Conservation (phyloP, 2,329 filamentous ascomycete genomes). For the Alternaria incomplexa region DNA sequence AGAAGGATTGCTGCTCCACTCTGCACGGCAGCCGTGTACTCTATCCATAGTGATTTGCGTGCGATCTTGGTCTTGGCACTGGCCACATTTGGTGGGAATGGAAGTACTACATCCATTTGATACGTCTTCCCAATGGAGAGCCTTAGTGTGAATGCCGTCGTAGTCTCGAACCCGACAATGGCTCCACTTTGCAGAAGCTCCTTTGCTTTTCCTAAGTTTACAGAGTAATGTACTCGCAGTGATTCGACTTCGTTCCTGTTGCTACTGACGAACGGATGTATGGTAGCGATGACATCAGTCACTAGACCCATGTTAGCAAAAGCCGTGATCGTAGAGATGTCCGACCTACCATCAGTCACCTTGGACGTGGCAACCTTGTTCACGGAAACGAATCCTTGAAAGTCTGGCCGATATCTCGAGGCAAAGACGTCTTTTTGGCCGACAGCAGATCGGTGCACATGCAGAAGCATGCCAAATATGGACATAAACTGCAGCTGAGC, state of each 20-base stretch:
- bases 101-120: not conserved
- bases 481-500: not conserved
- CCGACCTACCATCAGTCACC: not conserved
- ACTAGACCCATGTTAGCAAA: not conserved
- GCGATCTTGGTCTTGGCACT: constrained; percentile 10
- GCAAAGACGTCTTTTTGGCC: constrained; percentile 29
- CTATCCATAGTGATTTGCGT: constrained; percentile 9
- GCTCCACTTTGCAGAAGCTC: not conserved
- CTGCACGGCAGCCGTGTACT: constrained; percentile 2
- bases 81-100: not conserved
- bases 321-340: not conserved
- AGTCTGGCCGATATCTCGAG: constrained; percentile 34
- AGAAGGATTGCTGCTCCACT: not conserved
- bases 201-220: not conserved
- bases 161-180: not conserved
- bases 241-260: not conserved
- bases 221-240: not conserved
- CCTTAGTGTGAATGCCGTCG: not conserved
- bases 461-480: constrained; percentile 2
- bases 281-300: not conserved
- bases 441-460: constrained; percentile 7
- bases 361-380: not conserved
- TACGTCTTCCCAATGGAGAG: not conserved
- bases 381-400: constrained; percentile 6
- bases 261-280: not conserved